These are phyloP conservation scores for Flaveria floridana DNA, from an alignment of 140 eudicot species.

Conservation along the genomic window DNA sequence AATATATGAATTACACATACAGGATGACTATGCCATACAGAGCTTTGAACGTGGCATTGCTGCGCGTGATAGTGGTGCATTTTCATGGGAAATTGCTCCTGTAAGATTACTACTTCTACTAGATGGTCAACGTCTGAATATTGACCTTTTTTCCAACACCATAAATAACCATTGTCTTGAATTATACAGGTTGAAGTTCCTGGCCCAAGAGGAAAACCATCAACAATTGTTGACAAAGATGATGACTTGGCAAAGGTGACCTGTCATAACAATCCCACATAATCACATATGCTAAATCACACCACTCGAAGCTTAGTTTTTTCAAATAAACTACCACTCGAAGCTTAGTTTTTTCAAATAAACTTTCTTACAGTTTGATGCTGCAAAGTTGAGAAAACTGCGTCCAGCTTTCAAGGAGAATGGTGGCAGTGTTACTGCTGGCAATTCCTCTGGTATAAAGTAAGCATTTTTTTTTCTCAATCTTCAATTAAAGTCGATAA, in stretches of 20 bases:
- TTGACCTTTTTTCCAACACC: constrained; percentile 15
- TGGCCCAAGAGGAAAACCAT: constrained; percentile 91
- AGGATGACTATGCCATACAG: constrained; percentile 92
- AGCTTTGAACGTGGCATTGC: constrained; percentile 98
- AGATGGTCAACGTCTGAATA: constrained; percentile 6
- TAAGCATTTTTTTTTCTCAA: constrained; percentile 22
- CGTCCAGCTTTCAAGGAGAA: constrained; percentile 89
- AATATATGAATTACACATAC: constrained; percentile 28
- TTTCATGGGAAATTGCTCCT: constrained; percentile 90
- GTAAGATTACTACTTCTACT: constrained; percentile 48
- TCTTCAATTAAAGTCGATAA: neutral
- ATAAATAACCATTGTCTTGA: constrained; percentile 19
- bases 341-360: neutral
- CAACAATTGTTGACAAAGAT: constrained; percentile 83
- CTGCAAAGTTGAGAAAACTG: constrained; percentile 79
- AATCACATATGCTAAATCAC: constrained; percentile 23
- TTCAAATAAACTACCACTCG: neutral
- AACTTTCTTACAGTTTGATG: constrained; percentile 63
- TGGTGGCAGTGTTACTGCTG: constrained; percentile 97
- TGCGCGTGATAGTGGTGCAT: constrained; percentile 83
- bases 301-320: neutral
- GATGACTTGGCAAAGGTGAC: constrained; percentile 88
- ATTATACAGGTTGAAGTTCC: constrained; percentile 82
- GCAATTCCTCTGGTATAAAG: constrained; percentile 96
- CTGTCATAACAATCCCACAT: constrained; percentile 1